A percentile compares a stretch with the other conserved stretches of the same genome.
Evolutionary conservation across 257 asterid genomes (phyloP).

Genomic region (Anisodus acutangulus): DNA sequence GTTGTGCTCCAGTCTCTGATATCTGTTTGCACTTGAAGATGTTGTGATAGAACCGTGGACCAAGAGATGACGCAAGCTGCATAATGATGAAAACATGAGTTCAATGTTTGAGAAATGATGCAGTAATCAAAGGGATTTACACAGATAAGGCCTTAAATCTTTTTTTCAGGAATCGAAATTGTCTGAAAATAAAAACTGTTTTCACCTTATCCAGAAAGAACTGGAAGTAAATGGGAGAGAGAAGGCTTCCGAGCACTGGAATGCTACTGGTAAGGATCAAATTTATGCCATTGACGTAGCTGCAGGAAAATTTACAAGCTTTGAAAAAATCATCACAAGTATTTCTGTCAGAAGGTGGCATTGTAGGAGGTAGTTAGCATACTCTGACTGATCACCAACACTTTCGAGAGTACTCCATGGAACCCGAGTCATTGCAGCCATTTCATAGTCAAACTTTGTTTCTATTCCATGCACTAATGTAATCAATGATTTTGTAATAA

Average conservation of each 20-base stretch:
- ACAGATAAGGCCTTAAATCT: background rate
- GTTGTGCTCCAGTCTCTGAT: conserved; percentile 98
- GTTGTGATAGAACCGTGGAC: conserved; percentile 90
- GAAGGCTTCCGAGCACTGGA: conserved; percentile 96
- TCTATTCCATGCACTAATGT: conserved; percentile 95
- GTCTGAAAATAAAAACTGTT: conserved; percentile 6
- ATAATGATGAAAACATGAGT: conserved; percentile 28
- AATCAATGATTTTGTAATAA: conserved; percentile 84
- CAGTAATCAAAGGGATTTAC: conserved; percentile 16
- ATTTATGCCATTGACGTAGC: conserved; percentile 93
- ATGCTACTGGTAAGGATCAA: conserved; percentile 78
- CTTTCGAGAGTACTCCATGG: conserved; percentile 98
- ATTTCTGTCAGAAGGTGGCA: conserved; percentile 13
- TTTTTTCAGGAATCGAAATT: background rate
- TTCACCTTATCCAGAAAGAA: conserved; percentile 87
- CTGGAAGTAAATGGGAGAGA: conserved; percentile 88
- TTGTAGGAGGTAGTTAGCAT: conserved; percentile 40
- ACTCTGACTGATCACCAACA: conserved; percentile 99
- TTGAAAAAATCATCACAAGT: conserved; percentile 30
- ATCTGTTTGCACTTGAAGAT: conserved; percentile 97
- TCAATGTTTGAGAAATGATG: conserved; percentile 22
- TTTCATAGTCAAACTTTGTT: conserved; percentile 90
- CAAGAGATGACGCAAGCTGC: conserved; percentile 97
- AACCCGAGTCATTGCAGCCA: conserved; percentile 98
- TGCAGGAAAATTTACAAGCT: conserved; percentile 53